Evolutionary conservation across 306 rosid species (phyloP), one percentile per base, ranked within the genome.

Genomic region (Phaseolus lunatus): DNA sequence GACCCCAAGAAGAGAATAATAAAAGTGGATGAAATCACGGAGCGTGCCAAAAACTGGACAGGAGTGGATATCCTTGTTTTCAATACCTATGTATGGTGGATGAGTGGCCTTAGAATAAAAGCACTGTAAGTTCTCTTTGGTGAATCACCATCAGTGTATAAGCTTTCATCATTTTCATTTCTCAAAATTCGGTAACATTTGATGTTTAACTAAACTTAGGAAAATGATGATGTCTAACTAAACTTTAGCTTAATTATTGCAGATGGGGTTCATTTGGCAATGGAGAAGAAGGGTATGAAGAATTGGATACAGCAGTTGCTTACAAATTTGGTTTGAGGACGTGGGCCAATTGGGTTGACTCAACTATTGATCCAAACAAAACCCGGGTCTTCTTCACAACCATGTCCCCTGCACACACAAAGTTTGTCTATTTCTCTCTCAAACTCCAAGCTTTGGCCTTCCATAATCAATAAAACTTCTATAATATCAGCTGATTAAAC

Each of bases 291-390:
- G 99, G 99, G 19, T 85, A 83, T 39, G 96, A 88, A 88, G 97
- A 89, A 77, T 54, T 95, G 77, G 99, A 92, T 4, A 89, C 97
- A 43, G 35, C 86, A 52, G 63, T 85, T 67, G 99, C 99, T 65
- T 95, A 95, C 85, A 89, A 84, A 70, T 79, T 95, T 22, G 96
- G 89, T 16, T 72, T 95, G 82, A 95, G 86, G 75, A 95, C 99
- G 1, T 95, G 99, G 97, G 97, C 99, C 14, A 95, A 95, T 57
- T 95, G 99, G 99, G 92, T 92, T 9, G 99, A 95, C 81, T 83
- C 96, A 31, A 92, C 85, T 29, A 37, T 95, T 33, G 70, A 95
- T 84, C 96, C 99, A 7, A 95, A 92, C 79, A 86, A 77, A 47
- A 95, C 99, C 3, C 58, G 97, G 8, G 93, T 92, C 69, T 95